Evolutionary conservation across 306 rosid genomes (phyloP), one percentile per base, ranked within the genome.

Genomic region (Nissolia schottii): DNA sequence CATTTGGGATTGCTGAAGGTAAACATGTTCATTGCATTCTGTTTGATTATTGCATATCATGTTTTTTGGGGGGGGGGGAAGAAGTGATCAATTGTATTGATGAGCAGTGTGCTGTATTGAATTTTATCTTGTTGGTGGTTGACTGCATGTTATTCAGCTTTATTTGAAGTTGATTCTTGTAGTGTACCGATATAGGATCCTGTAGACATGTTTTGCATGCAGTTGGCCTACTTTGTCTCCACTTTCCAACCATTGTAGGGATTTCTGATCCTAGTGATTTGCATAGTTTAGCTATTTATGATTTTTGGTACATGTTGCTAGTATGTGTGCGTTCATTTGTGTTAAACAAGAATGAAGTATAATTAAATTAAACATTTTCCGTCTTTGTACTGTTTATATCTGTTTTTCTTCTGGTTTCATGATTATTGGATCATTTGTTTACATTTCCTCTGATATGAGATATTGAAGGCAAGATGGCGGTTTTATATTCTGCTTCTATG

Each of bases 1-100:
- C 99, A 91, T 84, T 64, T 95, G 86, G 99, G 99, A 58, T 85
- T 91, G 91, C 96, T 95, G 67, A 95, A 95, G 96, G 97, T 89
- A 76, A 49, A 16, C 41, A 2, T 27, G 63, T 50, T 38, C 55
- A 14, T 55, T 59, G n/a, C n/a, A n/a, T 37, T 46, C 6, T 45
- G 45, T 73, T 56, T 15, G 10, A 15, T 60, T 56, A n/a, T 61
- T 48, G 24, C 29, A 19, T n/a, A 18, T 49, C n/a, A n/a, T n/a
- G n/a, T n/a, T n/a, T n/a, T n/a, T n/a, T n/a, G n/a, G n/a, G n/a
- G n/a, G n/a, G n/a, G 15, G 13, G 31, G 16, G 22, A 38, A 55
- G 45, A 25, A 7, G 9, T 14, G 18, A 32, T 16, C 3, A 29
- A 35, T 6, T 45, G 14, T 63, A 19, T 68, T 8, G 6, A 61